Conservation (phyloP, 2,329 filamentous ascomycete genomes). For the Aspergillus ustus region DNA sequence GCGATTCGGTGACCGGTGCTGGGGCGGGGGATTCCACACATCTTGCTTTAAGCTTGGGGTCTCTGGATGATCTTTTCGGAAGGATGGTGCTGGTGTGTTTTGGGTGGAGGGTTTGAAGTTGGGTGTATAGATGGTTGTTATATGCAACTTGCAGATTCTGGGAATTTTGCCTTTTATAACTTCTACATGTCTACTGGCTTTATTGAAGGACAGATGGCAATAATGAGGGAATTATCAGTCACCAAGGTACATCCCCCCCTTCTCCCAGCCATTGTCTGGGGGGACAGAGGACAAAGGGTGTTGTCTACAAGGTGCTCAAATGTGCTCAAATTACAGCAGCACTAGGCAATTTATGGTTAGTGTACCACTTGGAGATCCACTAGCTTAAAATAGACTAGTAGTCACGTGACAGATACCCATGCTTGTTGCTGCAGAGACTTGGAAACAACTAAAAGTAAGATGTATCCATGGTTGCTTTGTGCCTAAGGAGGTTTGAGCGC, state of each 20-base stretch:
- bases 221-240: slow-evolving; percentile 16
- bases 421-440: too few species aligned
- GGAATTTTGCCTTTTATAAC: background rate
- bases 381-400: background rate
- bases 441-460: too few species aligned
- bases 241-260: slow-evolving; percentile 9
- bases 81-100: background rate
- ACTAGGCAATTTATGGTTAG: slow-evolving; percentile 8
- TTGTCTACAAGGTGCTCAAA: slow-evolving; percentile 19
- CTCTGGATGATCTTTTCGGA: background rate
- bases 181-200: background rate
- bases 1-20: slow-evolving; percentile 48
- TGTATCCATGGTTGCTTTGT: too few species aligned
- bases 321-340: slow-evolving; percentile 13
- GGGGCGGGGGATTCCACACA: slow-evolving; percentile 55
- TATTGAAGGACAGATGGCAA: background rate
- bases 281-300: background rate
- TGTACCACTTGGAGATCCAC: background rate
- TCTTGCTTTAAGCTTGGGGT: slow-evolving; percentile 7
- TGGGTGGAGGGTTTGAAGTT: background rate
- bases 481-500: too few species aligned
- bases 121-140: background rate
- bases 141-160: background rate
- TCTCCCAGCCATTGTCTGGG: background rate
- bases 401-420: background rate